Evolutionary conservation across 345 rosid species (phyloP).

Genomic region (Gossypium anomalum): DNA sequence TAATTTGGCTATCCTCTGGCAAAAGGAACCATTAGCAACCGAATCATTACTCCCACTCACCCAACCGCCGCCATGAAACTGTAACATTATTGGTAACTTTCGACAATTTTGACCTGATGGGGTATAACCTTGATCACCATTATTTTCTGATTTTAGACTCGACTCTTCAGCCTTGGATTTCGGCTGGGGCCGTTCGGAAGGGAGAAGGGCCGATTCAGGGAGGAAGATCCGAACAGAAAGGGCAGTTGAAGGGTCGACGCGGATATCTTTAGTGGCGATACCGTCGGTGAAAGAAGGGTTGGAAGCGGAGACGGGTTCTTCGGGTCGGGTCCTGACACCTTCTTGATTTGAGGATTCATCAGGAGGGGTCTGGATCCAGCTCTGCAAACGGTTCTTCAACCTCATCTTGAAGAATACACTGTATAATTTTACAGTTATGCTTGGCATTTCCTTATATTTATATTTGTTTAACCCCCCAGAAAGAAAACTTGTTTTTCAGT

Average conservation of each 20-base stretch:
- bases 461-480: not conserved
- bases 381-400: conserved; percentile 71
- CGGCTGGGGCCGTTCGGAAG: conserved; percentile 38
- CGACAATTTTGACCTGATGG: conserved; percentile 44
- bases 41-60: conserved; percentile 92
- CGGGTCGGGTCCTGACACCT: conserved; percentile 75
- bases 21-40: conserved; percentile 76
- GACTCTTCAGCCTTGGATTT: conserved; percentile 33
- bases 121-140: conserved; percentile 60
- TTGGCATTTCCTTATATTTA: conserved; percentile 52
- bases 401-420: conserved; percentile 93
- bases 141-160: conserved; percentile 38
- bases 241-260: conserved; percentile 76
- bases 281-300: conserved; percentile 49
- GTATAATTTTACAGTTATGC: conserved; percentile 72
- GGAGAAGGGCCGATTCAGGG: conserved; percentile 67
- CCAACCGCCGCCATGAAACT: conserved; percentile 97
- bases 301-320: conserved; percentile 63
- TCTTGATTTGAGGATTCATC: conserved; percentile 45
- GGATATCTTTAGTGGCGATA: conserved; percentile 92
- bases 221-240: conserved; percentile 83
- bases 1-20: conserved; percentile 67
- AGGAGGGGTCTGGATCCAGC: conserved; percentile 51
- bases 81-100: conserved; percentile 71
- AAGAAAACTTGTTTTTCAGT: not conserved